Conservation (phyloP, 306 rosid genomes). For the Cyamopsis tetragonoloba region DNA sequence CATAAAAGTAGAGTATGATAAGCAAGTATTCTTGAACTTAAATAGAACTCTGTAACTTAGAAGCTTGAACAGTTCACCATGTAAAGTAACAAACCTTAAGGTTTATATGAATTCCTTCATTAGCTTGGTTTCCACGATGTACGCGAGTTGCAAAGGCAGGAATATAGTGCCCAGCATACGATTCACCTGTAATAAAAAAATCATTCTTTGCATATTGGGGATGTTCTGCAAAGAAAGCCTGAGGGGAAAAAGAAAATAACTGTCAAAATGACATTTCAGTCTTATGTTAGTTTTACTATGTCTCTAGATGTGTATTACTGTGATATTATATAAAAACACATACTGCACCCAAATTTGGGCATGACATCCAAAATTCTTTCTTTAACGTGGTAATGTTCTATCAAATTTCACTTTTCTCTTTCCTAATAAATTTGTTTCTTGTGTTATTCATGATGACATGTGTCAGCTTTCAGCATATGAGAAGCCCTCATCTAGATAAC, state of each 20-base stretch:
- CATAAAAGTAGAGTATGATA: constrained; percentile 23
- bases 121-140: constrained; percentile 75
- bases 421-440: not conserved
- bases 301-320: not conserved
- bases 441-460: not conserved
- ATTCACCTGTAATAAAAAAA: constrained; percentile 83
- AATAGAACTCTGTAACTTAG: not conserved
- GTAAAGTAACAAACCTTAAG: constrained; percentile 51
- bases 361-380: not conserved
- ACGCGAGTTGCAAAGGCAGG: constrained; percentile 88
- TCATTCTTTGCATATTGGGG: constrained; percentile 70
- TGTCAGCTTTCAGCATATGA: not conserved
- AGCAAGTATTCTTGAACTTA: not conserved
- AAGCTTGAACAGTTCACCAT: constrained; percentile 4
- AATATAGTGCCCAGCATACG: constrained; percentile 94
- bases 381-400: not conserved
- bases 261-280: not conserved
- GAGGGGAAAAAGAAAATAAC: constrained; percentile 2
- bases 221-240: constrained; percentile 84
- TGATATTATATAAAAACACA: not conserved
- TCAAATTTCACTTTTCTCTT: not conserved
- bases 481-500: not conserved
- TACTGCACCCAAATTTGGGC: constrained; percentile 5
- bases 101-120: constrained; percentile 84
- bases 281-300: not conserved